Evolutionary conservation across 169 alveolate genomes (phyloP), one percentile per base, ranked within the genome.

Genomic region (Cryptosporidium felis): DNA sequence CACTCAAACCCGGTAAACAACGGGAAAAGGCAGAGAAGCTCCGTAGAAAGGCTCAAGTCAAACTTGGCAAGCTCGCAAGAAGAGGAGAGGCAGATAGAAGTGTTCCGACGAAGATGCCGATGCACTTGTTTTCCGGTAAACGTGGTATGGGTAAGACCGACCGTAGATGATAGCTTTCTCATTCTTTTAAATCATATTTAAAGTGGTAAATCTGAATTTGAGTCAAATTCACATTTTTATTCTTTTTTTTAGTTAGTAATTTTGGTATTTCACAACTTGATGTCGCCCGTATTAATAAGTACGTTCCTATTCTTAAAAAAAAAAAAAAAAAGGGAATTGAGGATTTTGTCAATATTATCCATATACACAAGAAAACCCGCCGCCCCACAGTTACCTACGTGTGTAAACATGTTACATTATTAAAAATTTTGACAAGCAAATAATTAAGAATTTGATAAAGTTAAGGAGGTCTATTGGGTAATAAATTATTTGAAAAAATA

Each of bases 51-150:
- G 21, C 88, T 56, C 85, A 85, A 81, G 59, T 80, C 28, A 81
- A 62, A 53, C 88, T 91, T 30, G 91, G 89, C 65, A 88, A 82
- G 81, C 65, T 80, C 41, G 92, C 88, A 45, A 82, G 90, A 56
- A 90, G 80, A 91, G 97, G 97, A 49, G 97, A 96, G 74, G 96
- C 95, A 47, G 99, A 96, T 82, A 90, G 98, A 63, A 91, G 94
- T 45, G 93, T 96, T 44, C 92, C 93, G 5, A 89, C 92, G 36
- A 95, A 92, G 80, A 93, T 88, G 91, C 98, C 98, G 30, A 96
- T 96, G 92, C 99, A 97, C 90, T 90, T 97, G 89, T 95, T 91
- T 91, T 91, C 99, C 36, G 99, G 99, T 21, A 98, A 98, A 90
- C 95, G 98, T 90, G 95, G 97, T 34, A 91, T 94, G 90, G 98